Evolutionary conservation across 768 basidiomycete genomes (phyloP), one percentile per base, ranked within the genome.

Genomic region (Podaxis sp.): DNA sequence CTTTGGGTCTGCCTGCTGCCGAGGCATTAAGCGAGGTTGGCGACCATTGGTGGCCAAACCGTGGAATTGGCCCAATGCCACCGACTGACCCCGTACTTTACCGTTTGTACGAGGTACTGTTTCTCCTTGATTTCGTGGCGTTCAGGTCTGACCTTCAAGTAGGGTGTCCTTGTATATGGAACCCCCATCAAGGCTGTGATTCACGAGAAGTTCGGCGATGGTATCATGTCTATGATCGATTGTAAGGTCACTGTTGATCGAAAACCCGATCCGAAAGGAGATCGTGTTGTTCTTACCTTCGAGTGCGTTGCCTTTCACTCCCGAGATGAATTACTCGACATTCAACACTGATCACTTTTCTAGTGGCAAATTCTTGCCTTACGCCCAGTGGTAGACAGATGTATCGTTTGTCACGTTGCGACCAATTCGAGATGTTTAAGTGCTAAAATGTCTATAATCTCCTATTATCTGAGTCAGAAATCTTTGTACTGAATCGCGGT

Each of bases 161-260:
- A 90, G 89, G 80, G 87, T 56, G 83, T 92, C 22, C 70, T 89
- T 39, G 91, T 93, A 0, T 93, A 93, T 64, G 91, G 91, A 0
- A 84, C 88, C 68, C 82, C 90, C 2, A 88, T 93, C 75, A 92
- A 92, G 85, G 86, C 90, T 46, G 71, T 93, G 69, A 87, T 93
- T 52, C 89, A 92, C 68, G 91, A 93, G 75, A 93, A 93, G 89
- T 93, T 92, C 65, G 92, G 92, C 4, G 92, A 93, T 68, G 91
- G 92, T 4, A 93, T 93, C 64, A 92, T 93, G 90, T 90, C 88
- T 19, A 90, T 93, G 89, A 92, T 93, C 62, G 91, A 93, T 72
- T 93, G 91, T 74, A 87, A 84, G 67, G 80, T 93, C 64, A 80
- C 79, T 52, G 78, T 93, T 51, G 78, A 84, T 64, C 85, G 79